Evolutionary conservation across 352 stramenopile genomes (phyloP).

Genomic region (Phytopythium aichiense): DNA sequence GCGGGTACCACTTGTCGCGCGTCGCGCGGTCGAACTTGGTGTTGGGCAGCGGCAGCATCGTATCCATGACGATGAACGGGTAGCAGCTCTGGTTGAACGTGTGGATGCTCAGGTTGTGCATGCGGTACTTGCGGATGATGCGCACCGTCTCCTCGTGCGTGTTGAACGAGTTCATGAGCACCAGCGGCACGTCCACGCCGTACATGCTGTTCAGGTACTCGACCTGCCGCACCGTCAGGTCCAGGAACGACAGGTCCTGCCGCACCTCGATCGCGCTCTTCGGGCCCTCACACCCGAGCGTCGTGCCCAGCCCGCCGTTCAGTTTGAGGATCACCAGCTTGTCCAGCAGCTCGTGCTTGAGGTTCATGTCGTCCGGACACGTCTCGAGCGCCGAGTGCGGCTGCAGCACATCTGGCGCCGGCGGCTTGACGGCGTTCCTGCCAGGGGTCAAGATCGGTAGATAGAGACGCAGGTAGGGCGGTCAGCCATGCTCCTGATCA

Average conservation of each 20-base stretch:
- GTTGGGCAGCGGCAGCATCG: conserved; percentile 84
- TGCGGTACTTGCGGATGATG: conserved; percentile 97
- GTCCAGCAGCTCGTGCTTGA: conserved; percentile 93
- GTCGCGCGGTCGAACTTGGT: conserved; percentile 82
- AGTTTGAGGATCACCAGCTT: conserved; percentile 98
- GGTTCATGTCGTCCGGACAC: conserved; percentile 90
- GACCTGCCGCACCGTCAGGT: conserved; percentile 98
- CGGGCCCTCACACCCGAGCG: conserved; percentile 93
- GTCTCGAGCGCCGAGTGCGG: conserved; percentile 71
- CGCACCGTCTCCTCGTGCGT: conserved; percentile 97
- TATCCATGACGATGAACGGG: conserved; percentile 89
- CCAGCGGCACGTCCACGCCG: conserved; percentile 96
- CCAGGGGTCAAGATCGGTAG: not conserved
- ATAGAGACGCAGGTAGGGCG: not conserved
- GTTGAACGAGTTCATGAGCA: conserved; percentile 99
- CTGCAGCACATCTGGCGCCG: conserved; percentile 68
- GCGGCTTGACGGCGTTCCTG: conserved; percentile 78
- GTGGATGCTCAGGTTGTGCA: conserved; percentile 93
- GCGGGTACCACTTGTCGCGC: conserved; percentile 92
- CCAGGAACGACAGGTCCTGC: conserved; percentile 95
- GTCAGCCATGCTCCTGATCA: not conserved
- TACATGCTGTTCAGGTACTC: conserved; percentile 92
- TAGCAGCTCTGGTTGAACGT: conserved; percentile 95
- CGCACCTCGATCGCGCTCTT: conserved; percentile 94
- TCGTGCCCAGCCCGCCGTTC: conserved; percentile 98